Percentiles rank a stretch among this genome's conserved stretches.
Evolutionary conservation across 179 eudicot species (phyloP).

Genomic region (Silene noctiflora): DNA sequence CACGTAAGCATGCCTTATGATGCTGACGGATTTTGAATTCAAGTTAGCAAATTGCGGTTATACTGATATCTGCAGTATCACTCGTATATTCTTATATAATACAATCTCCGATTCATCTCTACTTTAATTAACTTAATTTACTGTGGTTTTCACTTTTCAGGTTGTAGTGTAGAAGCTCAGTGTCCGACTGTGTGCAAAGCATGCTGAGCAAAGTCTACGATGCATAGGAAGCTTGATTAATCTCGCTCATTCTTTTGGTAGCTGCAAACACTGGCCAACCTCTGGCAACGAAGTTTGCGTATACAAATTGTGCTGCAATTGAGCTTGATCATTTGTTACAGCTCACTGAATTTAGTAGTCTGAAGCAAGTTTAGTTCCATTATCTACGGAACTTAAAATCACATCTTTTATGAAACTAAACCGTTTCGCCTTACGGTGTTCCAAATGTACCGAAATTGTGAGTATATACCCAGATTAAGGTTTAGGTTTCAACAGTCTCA

Average conservation of each 20-base stretch:
- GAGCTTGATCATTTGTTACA: background rate
- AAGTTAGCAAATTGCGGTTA: no score
- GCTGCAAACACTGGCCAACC: background rate
- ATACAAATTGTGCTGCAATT: background rate
- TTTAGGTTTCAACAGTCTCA: background rate
- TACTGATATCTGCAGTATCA: no score
- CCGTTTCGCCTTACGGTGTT: background rate
- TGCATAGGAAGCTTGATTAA: background rate
- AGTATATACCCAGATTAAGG: background rate
- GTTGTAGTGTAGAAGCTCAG: slow-evolving; percentile 15
- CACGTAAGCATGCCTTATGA: slow-evolving; percentile 44
- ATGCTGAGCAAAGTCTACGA: slow-evolving; percentile 2
- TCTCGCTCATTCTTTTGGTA: background rate
- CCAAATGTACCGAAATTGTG: background rate
- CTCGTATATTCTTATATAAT: background rate
- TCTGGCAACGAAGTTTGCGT: slow-evolving; percentile 4
- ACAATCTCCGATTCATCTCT: background rate
- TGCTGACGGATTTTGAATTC: no score
- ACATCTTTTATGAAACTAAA: background rate
- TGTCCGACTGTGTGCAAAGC: background rate
- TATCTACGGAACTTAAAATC: background rate
- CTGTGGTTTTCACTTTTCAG: slow-evolving; percentile 23
- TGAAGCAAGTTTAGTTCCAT: background rate
- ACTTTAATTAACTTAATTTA: background rate
- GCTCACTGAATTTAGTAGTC: background rate